These are phyloP conservation scores for Orbilia ellipsospora DNA, from an alignment of 2,329 filamentous ascomycete species.

Conservation along the genomic window DNA sequence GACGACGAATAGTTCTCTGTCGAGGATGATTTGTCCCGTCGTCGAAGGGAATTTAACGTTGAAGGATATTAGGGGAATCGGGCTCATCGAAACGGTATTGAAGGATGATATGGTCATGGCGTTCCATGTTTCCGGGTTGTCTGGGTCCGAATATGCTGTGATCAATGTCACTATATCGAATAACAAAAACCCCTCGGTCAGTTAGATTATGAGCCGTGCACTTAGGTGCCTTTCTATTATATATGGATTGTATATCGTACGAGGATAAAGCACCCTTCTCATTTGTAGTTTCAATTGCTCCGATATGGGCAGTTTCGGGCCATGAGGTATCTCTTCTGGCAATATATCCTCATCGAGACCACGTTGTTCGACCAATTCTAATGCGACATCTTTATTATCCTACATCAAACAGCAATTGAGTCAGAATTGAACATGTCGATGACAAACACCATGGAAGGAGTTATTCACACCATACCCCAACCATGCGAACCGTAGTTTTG, in stretches of 20 bases:
- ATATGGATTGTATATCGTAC: slow-evolving; percentile 13
- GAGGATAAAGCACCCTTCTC: slow-evolving; percentile 49
- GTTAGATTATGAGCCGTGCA: background rate
- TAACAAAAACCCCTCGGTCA: no score
- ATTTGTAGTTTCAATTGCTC: slow-evolving; percentile 45
- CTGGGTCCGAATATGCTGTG: slow-evolving; percentile 32
- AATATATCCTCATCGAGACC: slow-evolving; percentile 34
- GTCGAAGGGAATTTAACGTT: slow-evolving; percentile 59
- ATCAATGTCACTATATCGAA: slow-evolving; percentile 20
- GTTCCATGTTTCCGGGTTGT: slow-evolving; percentile 54
- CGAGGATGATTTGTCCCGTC: slow-evolving; percentile 38
- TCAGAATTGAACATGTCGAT: background rate
- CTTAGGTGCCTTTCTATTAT: background rate
- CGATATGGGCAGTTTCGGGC: slow-evolving; percentile 33
- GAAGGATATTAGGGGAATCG: slow-evolving; percentile 58
- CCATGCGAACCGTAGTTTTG: slow-evolving; percentile 20
- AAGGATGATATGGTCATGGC: slow-evolving; percentile 59
- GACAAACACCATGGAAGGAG: background rate
- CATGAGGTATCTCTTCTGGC: slow-evolving; percentile 20
- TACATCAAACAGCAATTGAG: background rate
- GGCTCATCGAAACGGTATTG: slow-evolving; percentile 58
- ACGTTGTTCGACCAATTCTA: slow-evolving; percentile 31
- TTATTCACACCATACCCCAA: slow-evolving; percentile 10
- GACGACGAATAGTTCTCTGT: slow-evolving; percentile 48
- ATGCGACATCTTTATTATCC: slow-evolving; percentile 1